These are phyloP conservation scores for Phialemonium atrogriseum DNA, from an alignment of 2,329 filamentous ascomycete species.

Conservation along the genomic window DNA sequence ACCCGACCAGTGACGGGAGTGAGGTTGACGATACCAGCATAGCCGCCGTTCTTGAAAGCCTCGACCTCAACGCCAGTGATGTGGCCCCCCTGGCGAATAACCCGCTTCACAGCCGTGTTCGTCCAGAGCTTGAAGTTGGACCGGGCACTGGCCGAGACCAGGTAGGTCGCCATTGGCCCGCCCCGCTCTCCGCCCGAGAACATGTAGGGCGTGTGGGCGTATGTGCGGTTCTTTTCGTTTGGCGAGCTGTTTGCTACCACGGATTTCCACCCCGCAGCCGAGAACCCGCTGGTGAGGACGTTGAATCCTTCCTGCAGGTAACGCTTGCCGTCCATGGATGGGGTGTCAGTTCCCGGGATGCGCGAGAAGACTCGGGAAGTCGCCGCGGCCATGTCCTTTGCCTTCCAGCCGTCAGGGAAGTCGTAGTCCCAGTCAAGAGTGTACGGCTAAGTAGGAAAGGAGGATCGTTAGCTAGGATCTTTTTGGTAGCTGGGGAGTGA, in stretches of 20 bases:
- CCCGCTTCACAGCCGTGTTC: slow-evolving; percentile 52
- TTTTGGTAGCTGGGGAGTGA: slow-evolving; percentile 5
- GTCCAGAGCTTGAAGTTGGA: slow-evolving; percentile 54
- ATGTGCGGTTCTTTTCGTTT: slow-evolving; percentile 53
- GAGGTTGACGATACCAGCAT: slow-evolving; percentile 47
- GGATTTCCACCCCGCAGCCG: slow-evolving; percentile 46
- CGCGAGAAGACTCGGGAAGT: slow-evolving; percentile 49
- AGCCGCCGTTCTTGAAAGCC: slow-evolving; percentile 35
- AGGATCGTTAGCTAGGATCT: too few relatives aligned
- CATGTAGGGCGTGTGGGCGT: slow-evolving; percentile 54
- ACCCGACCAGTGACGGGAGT: slow-evolving; percentile 49
- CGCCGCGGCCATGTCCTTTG: slow-evolving; percentile 47
- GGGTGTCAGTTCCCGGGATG: slow-evolving; percentile 54
- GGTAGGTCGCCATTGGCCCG: slow-evolving; percentile 58
- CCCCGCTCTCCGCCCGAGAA: slow-evolving; percentile 53
- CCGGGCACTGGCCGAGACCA: slow-evolving; percentile 46
- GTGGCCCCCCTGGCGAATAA: slow-evolving; percentile 47
- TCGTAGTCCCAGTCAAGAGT: slow-evolving; percentile 55
- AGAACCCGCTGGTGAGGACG: slow-evolving; percentile 46
- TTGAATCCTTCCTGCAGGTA: slow-evolving; percentile 56
- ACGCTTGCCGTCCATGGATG: slow-evolving; percentile 51
- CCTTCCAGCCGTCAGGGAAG: slow-evolving; percentile 60
- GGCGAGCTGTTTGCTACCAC: slow-evolving; percentile 50
- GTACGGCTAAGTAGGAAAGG: slow-evolving; percentile 35
- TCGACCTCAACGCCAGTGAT: slow-evolving; percentile 54